A percentile compares a stretch with the other conserved stretches of the same genome.
Conservation (phyloP, 805 yeast genomes). For the Saturnispora sanitii region DNA sequence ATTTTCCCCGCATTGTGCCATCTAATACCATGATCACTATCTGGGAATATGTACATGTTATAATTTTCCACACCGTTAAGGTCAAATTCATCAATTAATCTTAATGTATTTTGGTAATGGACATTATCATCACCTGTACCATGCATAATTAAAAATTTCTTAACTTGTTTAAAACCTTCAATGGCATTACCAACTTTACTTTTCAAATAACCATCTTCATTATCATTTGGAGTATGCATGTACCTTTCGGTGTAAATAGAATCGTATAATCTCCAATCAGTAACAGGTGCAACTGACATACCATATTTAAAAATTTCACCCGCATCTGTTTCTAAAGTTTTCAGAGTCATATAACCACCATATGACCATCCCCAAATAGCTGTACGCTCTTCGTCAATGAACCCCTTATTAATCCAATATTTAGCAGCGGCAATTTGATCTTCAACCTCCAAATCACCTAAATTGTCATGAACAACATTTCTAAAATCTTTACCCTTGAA, state of each 20-base stretch:
- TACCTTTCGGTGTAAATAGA: slow-evolving; percentile 92
- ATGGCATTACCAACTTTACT: slow-evolving; percentile 54
- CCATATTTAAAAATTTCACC: slow-evolving; percentile 77
- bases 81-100: slow-evolving; percentile 67
- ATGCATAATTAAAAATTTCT: slow-evolving; percentile 80
- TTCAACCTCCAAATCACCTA: slow-evolving; percentile 72
- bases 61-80: slow-evolving; percentile 71
- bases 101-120: slow-evolving; percentile 82
- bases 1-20: slow-evolving; percentile 66
- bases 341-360: slow-evolving; percentile 90
- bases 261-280: slow-evolving; percentile 88
- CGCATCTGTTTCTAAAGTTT: slow-evolving; percentile 73
- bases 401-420: slow-evolving; percentile 49
- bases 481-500: slow-evolving; percentile 73
- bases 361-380: slow-evolving; percentile 99
- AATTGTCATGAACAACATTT: slow-evolving; percentile 65
- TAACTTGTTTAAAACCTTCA: slow-evolving; percentile 42
- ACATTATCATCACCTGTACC: slow-evolving; percentile 98
- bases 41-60: slow-evolving; percentile 73
- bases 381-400: slow-evolving; percentile 56
- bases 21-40: slow-evolving; percentile 63
- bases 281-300: slow-evolving; percentile 95
- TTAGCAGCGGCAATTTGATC: slow-evolving; percentile 87
- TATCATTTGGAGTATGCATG: slow-evolving; percentile 73
- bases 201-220: slow-evolving; percentile 49